A percentile compares a stretch with the other conserved stretches of the same genome.
Evolutionary conservation across 441 rosid genomes (phyloP).

Genomic region (Erodium texanum): DNA sequence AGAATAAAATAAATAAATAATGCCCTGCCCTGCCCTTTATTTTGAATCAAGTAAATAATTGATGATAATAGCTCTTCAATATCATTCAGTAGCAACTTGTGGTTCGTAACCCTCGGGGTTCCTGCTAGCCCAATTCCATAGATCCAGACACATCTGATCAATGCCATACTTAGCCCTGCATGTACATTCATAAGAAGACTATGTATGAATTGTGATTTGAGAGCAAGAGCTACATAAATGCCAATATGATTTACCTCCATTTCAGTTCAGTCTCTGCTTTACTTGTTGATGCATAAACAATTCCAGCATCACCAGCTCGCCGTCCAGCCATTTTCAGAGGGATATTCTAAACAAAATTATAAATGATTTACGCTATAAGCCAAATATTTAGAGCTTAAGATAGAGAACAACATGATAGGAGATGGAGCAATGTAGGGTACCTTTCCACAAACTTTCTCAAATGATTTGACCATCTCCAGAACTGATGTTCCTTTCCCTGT

Average conservation of each 20-base stretch:
- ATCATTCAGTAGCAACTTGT: constrained; percentile 22
- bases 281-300: constrained; percentile 73
- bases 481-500: constrained; percentile 97
- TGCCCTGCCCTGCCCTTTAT: not conserved
- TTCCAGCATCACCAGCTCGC: constrained; percentile 80
- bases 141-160: constrained; percentile 85
- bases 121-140: constrained; percentile 94
- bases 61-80: not conserved
- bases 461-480: constrained; percentile 82
- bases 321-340: constrained; percentile 64
- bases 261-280: constrained; percentile 67
- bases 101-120: constrained; percentile 82
- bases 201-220: not conserved
- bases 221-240: too few species aligned
- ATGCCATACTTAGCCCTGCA: constrained; percentile 72
- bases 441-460: constrained; percentile 88
- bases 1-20: not conserved
- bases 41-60: not conserved
- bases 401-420: not conserved
- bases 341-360: constrained; percentile 48
- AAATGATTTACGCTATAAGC: not conserved
- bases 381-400: not conserved
- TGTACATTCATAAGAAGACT: not conserved
- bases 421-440: constrained; percentile 22
- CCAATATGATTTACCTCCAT: constrained; percentile 67